These are phyloP conservation scores for Hortaea sp. DNA, from an alignment of 2,329 filamentous ascomycete species.

Conservation along the genomic window DNA sequence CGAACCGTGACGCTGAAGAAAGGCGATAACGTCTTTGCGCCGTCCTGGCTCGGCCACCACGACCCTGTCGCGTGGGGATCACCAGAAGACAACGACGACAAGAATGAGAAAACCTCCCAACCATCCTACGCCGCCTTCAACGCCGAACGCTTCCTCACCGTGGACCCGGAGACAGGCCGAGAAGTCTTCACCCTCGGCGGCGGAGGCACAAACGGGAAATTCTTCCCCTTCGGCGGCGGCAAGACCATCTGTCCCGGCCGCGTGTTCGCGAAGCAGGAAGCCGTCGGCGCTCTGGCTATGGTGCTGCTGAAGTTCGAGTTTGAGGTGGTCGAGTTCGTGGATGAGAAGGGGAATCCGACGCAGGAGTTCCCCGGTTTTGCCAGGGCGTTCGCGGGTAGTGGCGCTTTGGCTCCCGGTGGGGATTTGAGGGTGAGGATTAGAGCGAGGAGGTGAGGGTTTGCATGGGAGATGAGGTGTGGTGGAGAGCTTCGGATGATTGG, in stretches of 20 bases:
- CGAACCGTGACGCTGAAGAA: conserved; percentile 11
- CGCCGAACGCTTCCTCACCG: conserved; percentile 19
- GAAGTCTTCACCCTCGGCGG: conserved; percentile 15
- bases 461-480: too few relatives aligned
- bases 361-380: conserved; percentile 13
- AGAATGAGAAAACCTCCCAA: background rate
- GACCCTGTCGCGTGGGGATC: conserved; percentile 15
- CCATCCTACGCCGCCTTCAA: conserved; percentile 14
- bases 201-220: conserved; percentile 16
- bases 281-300: conserved; percentile 17
- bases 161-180: conserved; percentile 17
- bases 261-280: conserved; percentile 23
- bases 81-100: too few relatives aligned
- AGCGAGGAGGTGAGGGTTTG: too few relatives aligned
- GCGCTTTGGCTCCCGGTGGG: conserved; percentile 16
- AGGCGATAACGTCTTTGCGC: conserved; percentile 22
- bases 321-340: conserved; percentile 15
- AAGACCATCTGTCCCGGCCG: conserved; percentile 16
- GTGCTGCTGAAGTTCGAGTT: conserved; percentile 18
- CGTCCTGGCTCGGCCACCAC: conserved; percentile 20
- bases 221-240: conserved; percentile 25
- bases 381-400: conserved; percentile 14
- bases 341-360: conserved; percentile 13
- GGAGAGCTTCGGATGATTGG: too few relatives aligned
- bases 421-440: conserved; percentile 14